Percentiles rank a stretch among this genome's conserved stretches.
Conservation (phyloP, 1,284 basidiomycete genomes). For the Pisolithus thermaeus region DNA sequence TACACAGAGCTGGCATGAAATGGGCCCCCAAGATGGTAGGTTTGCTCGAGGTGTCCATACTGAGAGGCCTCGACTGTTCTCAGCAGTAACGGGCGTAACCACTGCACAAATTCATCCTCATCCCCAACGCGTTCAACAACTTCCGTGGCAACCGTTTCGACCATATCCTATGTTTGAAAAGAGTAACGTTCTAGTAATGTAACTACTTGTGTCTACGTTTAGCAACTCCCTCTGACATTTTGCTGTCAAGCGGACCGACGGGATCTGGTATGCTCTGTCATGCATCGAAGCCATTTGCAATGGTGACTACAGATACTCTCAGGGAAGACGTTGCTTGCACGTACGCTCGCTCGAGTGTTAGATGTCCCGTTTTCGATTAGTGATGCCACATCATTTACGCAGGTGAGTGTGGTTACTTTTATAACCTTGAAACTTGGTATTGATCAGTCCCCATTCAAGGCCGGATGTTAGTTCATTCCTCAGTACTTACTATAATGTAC, state of each 20-base stretch:
- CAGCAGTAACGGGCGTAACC: constrained; percentile 36
- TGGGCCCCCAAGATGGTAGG: constrained; percentile 28
- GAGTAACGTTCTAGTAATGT: constrained; percentile 88
- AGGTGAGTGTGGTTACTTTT: constrained; percentile 38
- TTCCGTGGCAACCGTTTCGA: constrained; percentile 38
- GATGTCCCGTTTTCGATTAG: constrained; percentile 90
- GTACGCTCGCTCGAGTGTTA: constrained; percentile 78
- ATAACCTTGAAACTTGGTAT: constrained; percentile 1
- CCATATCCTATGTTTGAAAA: constrained; percentile 75
- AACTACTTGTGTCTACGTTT: constrained; percentile 2
- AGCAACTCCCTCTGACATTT: constrained; percentile 8
- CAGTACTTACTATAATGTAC: constrained; percentile 3
- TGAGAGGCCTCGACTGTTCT: not conserved
- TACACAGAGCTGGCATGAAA: constrained; percentile 26
- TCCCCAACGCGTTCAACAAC: constrained; percentile 32
- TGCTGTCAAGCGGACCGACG: constrained; percentile 60
- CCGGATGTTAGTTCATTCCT: constrained; percentile 59
- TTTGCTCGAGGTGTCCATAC: constrained; percentile 6
- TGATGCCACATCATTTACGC: constrained; percentile 81
- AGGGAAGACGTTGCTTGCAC: constrained; percentile 86
- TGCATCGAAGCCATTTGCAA: not conserved
- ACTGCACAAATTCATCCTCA: constrained; percentile 55
- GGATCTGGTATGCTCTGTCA: constrained; percentile 55
- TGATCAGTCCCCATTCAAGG: constrained; percentile 36
- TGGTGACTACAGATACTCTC: constrained; percentile 11